Conservation (phyloP, 148 eudicot species). For the Vaccinium vitisidaea region DNA sequence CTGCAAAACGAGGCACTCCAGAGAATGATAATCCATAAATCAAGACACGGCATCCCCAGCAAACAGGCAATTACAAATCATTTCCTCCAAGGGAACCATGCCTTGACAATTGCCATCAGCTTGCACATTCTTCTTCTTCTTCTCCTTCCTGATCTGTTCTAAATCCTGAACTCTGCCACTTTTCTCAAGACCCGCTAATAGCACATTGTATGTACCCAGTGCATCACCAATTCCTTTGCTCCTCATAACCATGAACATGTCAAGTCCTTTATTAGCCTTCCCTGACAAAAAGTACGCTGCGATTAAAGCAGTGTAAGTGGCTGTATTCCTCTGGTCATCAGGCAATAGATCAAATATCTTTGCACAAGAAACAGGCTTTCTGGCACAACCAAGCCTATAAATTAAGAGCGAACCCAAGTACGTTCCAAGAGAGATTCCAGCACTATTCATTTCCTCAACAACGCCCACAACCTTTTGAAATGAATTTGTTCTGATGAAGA, state of each 20-base stretch:
- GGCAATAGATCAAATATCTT: slow-evolving; percentile 51
- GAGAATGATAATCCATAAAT: background rate
- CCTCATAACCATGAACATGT: slow-evolving; percentile 50
- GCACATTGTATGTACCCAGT: slow-evolving; percentile 52
- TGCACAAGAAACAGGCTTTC: slow-evolving; percentile 46
- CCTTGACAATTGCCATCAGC: slow-evolving; percentile 19
- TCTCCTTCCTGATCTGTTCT: slow-evolving; percentile 51
- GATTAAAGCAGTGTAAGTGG: slow-evolving; percentile 58
- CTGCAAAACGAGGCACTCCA: background rate
- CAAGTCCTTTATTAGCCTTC: slow-evolving; percentile 52
- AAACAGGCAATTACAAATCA: slow-evolving; percentile 53
- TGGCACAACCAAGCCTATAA: slow-evolving; percentile 58
- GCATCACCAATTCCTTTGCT: slow-evolving; percentile 33
- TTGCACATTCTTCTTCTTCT: slow-evolving; percentile 54
- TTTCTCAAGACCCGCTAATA: slow-evolving; percentile 61
- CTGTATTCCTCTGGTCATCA: slow-evolving; percentile 43
- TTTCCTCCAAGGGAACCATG: slow-evolving; percentile 38
- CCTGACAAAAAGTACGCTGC: slow-evolving; percentile 57
- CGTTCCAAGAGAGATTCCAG: slow-evolving; percentile 45
- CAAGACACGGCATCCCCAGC: slow-evolving; percentile 35
- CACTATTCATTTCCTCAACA: slow-evolving; percentile 49
- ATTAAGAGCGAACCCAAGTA: slow-evolving; percentile 48
- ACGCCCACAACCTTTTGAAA: slow-evolving; percentile 45
- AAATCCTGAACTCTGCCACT: slow-evolving; percentile 40
- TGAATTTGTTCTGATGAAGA: slow-evolving; percentile 47